Evolutionary conservation across 176 grass and related monocot genomes (phyloP).

Genomic region (Rhynchospora breviuscula): DNA sequence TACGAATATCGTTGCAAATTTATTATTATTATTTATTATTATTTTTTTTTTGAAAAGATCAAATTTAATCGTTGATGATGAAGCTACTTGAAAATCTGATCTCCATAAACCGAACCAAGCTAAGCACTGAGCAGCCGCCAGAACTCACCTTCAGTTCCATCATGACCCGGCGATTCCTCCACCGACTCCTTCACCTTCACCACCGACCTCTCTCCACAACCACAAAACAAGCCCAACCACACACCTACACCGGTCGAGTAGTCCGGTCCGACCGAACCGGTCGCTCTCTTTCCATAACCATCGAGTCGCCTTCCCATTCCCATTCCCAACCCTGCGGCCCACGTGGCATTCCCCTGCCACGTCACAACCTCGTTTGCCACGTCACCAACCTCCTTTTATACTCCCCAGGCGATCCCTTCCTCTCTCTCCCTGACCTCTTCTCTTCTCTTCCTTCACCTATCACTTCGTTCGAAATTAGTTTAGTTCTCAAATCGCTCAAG

Average conservation of each 20-base stretch:
- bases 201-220: constrained; percentile 6
- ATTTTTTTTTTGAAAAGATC: too few relatives aligned
- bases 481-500: constrained; percentile 65
- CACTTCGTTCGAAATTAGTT: constrained; percentile 59
- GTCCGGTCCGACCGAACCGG: constrained; percentile 48
- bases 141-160: neutral
- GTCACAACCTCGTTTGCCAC: constrained; percentile 72
- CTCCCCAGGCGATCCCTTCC: constrained; percentile 37
- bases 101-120: too few relatives aligned
- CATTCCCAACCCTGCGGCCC: constrained; percentile 26
- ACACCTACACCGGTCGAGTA: constrained; percentile 75
- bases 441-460: constrained; percentile 35
- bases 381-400: constrained; percentile 47
- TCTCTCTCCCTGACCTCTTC: constrained; percentile 68
- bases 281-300: constrained; percentile 55
- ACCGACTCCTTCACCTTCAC: neutral
- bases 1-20: too few relatives aligned
- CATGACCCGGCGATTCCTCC: neutral
- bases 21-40: too few relatives aligned
- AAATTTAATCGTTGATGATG: too few relatives aligned
- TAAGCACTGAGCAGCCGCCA: too few relatives aligned
- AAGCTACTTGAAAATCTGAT: too few relatives aligned
- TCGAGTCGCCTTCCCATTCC: constrained; percentile 24
- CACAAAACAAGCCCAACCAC: neutral
- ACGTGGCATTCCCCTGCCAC: constrained; percentile 56